These are phyloP conservation scores for Tolypocladium pustulatum DNA, from an alignment of 2,329 filamentous ascomycete genomes.

Conservation along the genomic window DNA sequence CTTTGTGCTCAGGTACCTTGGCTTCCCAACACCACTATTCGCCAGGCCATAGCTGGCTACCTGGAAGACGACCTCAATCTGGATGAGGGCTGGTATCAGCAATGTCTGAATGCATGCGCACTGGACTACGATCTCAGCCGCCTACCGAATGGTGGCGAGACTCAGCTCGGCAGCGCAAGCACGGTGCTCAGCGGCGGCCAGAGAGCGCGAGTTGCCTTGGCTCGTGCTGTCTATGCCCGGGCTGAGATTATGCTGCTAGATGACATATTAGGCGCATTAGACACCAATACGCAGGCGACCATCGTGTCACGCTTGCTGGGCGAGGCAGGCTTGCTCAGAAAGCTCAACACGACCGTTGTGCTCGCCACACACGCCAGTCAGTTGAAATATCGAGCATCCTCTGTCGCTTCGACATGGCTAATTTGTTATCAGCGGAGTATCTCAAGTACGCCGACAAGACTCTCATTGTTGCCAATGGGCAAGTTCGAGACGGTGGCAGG, in stretches of 20 bases:
- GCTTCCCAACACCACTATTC: slow-evolving; percentile 9
- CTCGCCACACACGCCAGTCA: slow-evolving; percentile 5
- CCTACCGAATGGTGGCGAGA: slow-evolving; percentile 82
- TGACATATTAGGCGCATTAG: slow-evolving; percentile 79
- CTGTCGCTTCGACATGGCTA: slow-evolving; percentile 1
- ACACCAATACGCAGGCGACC: slow-evolving; percentile 23
- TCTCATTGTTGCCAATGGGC: slow-evolving; percentile 2
- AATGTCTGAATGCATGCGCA: slow-evolving; percentile 55
- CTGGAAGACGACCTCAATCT: not conserved
- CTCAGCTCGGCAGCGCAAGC: slow-evolving; percentile 80
- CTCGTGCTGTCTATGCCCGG: slow-evolving; percentile 80
- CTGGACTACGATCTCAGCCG: slow-evolving; percentile 73
- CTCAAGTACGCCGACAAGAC: slow-evolving; percentile 6
- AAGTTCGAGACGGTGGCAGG: slow-evolving; percentile 1
- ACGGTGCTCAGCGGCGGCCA: slow-evolving; percentile 87
- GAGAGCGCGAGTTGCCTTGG: slow-evolving; percentile 77
- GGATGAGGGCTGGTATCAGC: slow-evolving; percentile 3
- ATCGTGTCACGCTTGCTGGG: slow-evolving; percentile 9
- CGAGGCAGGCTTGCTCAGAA: slow-evolving; percentile 7
- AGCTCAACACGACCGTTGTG: slow-evolving; percentile 7
- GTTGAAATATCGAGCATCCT: slow-evolving; percentile 1
- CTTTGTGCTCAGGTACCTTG: slow-evolving; percentile 11
- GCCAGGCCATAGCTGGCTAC: slow-evolving; percentile 9
- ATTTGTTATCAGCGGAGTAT: not conserved
- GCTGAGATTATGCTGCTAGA: slow-evolving; percentile 84